Percentiles rank a stretch among this genome's conserved stretches.
These are phyloP conservation scores for Jackrogersella minutella DNA, from an alignment of 495 filamentous ascomycete genomes.

Conservation along the genomic window DNA sequence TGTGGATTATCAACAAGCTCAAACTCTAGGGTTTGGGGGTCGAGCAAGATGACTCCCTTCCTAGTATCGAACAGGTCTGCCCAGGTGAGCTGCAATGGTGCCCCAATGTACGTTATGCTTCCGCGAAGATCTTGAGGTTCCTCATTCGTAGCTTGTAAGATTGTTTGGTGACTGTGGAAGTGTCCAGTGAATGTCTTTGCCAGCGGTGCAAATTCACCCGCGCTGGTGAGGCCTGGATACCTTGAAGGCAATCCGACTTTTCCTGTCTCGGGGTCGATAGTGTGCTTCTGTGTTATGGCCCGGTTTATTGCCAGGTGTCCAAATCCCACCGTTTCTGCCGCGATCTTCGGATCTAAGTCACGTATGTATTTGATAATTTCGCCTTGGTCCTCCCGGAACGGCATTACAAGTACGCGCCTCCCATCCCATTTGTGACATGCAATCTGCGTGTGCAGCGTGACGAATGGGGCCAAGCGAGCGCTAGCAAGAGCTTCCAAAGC, in stretches of 20 bases:
- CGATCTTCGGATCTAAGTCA: slow-evolving; percentile 28
- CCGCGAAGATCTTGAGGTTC: slow-evolving; percentile 14
- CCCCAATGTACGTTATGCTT: slow-evolving; percentile 44
- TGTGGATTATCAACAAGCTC: slow-evolving; percentile 43
- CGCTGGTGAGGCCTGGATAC: slow-evolving; percentile 43
- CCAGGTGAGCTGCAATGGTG: slow-evolving; percentile 45
- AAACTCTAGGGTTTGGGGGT: slow-evolving; percentile 42
- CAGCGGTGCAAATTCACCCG: slow-evolving; percentile 38
- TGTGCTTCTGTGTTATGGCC: slow-evolving; percentile 44
- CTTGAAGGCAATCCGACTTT: slow-evolving; percentile 23
- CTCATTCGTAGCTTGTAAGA: slow-evolving; percentile 28
- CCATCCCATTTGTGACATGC: slow-evolving; percentile 41
- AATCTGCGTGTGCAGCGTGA: slow-evolving; percentile 41
- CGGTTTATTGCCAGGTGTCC: slow-evolving; percentile 47
- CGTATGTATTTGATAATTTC: slow-evolving; percentile 37
- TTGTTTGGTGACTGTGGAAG: slow-evolving; percentile 47
- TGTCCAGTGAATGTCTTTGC: slow-evolving; percentile 48
- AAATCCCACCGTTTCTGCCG: slow-evolving; percentile 40
- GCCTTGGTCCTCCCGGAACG: slow-evolving; percentile 42
- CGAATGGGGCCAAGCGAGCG: slow-evolving; percentile 34
- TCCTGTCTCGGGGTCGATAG: slow-evolving; percentile 20
- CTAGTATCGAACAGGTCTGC: slow-evolving; percentile 43
- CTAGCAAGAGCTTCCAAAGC: slow-evolving; percentile 46
- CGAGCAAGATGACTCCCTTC: slow-evolving; percentile 41
- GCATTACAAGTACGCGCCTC: slow-evolving; percentile 41